Base-by-base conservation (phyloP, 352 stramenopile genomes). In the Phytophthora chlamydospora region DNA sequence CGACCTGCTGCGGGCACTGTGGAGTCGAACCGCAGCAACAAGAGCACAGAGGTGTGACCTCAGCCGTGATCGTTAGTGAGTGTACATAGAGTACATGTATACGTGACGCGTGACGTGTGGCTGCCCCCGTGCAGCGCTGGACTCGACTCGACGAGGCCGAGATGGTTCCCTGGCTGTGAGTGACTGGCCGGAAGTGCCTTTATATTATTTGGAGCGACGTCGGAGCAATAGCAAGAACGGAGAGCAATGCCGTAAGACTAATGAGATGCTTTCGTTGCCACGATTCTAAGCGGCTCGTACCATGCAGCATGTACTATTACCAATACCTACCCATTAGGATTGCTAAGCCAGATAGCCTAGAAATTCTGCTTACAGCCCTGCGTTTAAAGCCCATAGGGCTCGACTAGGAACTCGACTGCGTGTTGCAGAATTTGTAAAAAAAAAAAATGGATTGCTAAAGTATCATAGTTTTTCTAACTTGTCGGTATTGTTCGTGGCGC, bases 11-110 rank as follows among this genome's bases (percentile, higher is more conserved):
- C 45, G 31, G 35, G 39, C 2, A 12, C 46, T 12, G 45, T 68
- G 19, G 50, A 63, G 9, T 68, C 63, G 34, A 63, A 59, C 27
- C 46, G 58, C 33, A 68, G 58, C 35, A 53, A 58, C 46, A 59
- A 57, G 40, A 73, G 64, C 58, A 73, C 64, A 36, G 64, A 68
- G 32, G 42, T 73, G 41, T 73, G 35, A 72, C 10, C n/a, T 34
- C 31, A 29, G 12, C 35, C 35, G 42, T 62, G 49, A 42, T 45
- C 44, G 59, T 68, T 68, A 64, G 46, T 72, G 51, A 57, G 43
- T 68, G 59, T 71, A 62, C 59, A 50, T 72, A 67, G 50, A 63
- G 44, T 63, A 6, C 24, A 6, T 6, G 0, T 4, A 3, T 24
- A 58, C 57, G 60, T 63, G 52, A 47, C 45, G 38, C 51, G 52